Base-by-base conservation (phyloP, 1,284 basidiomycete species). In the Blastosporella zonata region DNA sequence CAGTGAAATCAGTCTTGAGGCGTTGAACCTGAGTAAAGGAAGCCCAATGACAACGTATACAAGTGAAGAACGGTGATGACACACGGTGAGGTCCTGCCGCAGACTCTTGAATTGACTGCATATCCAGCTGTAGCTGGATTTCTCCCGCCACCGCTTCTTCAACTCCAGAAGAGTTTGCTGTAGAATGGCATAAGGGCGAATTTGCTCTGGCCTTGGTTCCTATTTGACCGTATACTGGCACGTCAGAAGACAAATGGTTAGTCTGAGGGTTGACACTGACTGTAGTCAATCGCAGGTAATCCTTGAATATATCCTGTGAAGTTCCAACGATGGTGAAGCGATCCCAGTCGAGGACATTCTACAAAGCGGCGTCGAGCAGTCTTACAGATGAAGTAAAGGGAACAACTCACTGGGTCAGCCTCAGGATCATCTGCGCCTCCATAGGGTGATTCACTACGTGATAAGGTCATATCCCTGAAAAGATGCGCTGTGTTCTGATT, bases 301-400 rank as follows among this genome's bases (percentile, higher is more conserved):
- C 89, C 72, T 99, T 99, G 74, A 98, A 97, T 21, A 97, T 73
- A 59, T 90, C 89, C 56, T 79, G 79, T 43, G 80, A 90, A 21
- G 89, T 94, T 46, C 97, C 97, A 42, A 97, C 91, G 60, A 99
- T 97, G 3, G 95, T 97, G 67, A 87, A 79, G 47, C 84, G 83
- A 72, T 99, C 96, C 97, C 97, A 99, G 66, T 97, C 90, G 50
- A 95, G 87, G 8, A 97, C 93, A 61, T 96, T 95, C 94, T 95
- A 62, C 9, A 38, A 39, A 48, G 27, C 28, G 43, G 45, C 35
- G 46, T 46, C 55, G 39, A 20, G 36, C 47, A 52, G 42, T 44
- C 46, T 31, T 40, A 36, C 28, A 47, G 46, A 43, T 27, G 46
- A 29, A 25, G 39, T n/a, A 27, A 49, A 17, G 46, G 6, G 43